A percentile compares a stretch with the other conserved stretches of the same genome.
phyloP scores from a whole-genome alignment of 2,329 filamentous ascomycete genomes.

The Coniochaeta sp. region DNA sequence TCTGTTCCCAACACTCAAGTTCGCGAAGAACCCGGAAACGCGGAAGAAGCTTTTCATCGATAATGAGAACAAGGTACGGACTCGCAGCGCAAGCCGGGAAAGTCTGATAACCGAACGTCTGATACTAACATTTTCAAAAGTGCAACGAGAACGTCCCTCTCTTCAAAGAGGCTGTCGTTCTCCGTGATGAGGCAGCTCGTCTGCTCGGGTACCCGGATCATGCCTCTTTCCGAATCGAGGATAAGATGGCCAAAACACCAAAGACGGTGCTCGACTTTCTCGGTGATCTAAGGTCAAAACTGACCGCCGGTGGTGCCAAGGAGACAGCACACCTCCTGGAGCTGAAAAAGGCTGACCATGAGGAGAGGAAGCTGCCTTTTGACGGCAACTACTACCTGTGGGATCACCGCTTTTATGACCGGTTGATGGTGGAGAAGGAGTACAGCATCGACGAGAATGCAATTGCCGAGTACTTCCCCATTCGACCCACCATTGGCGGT shows the following conservation, averaged over 20 bases:
- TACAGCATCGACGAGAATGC: constrained; percentile 72
- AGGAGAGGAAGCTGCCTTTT: constrained; percentile 47
- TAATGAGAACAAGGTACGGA: constrained; percentile 66
- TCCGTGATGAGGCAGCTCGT: constrained; percentile 71
- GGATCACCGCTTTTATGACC: constrained; percentile 76
- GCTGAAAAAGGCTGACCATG: constrained; percentile 64
- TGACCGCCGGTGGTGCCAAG: constrained; percentile 61
- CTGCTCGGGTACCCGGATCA: constrained; percentile 72
- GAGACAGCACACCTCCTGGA: constrained; percentile 64
- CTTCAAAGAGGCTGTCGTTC: constrained; percentile 66
- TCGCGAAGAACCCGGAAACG: constrained; percentile 62
- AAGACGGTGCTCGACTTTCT: constrained; percentile 68
- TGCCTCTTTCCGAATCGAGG: constrained; percentile 67
- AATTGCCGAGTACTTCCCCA: constrained; percentile 79
- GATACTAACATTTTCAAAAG: constrained; percentile 18
- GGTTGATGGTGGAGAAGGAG: constrained; percentile 72
- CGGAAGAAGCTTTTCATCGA: constrained; percentile 62
- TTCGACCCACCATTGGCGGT: constrained; percentile 62
- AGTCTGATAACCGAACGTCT: not conserved
- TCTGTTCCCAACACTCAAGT: constrained; percentile 70
- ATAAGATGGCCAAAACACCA: constrained; percentile 79
- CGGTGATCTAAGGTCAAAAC: constrained; percentile 57
- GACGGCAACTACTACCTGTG: constrained; percentile 74
- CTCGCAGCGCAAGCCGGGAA: no score
- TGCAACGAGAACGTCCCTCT: constrained; percentile 64